These are phyloP conservation scores for Coemansia sp. DNA, from an alignment of 192 early-diverging fungal species.

Conservation along the genomic window DNA sequence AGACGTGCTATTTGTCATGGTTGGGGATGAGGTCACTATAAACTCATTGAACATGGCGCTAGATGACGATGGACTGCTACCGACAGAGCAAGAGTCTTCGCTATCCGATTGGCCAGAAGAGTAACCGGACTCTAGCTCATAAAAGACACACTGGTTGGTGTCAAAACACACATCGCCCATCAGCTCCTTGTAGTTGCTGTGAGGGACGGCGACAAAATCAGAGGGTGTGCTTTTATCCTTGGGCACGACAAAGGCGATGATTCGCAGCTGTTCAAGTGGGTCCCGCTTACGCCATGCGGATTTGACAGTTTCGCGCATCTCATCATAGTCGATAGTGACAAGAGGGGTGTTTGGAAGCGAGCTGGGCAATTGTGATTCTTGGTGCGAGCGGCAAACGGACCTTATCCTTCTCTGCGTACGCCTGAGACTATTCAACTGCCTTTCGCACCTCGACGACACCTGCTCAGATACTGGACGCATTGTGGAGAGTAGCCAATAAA, in stretches of 20 bases:
- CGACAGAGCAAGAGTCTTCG: background rate
- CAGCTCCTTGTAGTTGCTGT: slow-evolving; percentile 22
- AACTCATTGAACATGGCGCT: slow-evolving; percentile 32
- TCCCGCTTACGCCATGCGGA: slow-evolving; percentile 31
- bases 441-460: background rate
- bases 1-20: background rate
- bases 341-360: background rate
- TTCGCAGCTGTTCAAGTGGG: slow-evolving; percentile 15
- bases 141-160: slow-evolving; percentile 20
- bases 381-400: background rate
- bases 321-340: slow-evolving; percentile 21
- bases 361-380: background rate
- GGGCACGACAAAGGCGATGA: slow-evolving; percentile 30
- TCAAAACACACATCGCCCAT: slow-evolving; percentile 1
- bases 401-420: background rate
- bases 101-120: background rate
- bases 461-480: background rate
- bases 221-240: slow-evolving; percentile 6
- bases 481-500: background rate
- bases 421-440: background rate
- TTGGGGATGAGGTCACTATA: slow-evolving; percentile 10
- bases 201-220: slow-evolving; percentile 12
- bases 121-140: slow-evolving; percentile 26
- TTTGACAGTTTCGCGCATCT: slow-evolving; percentile 34
- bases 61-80: background rate